These are phyloP conservation scores for Cladochytrium replicatum DNA, from an alignment of 192 early-diverging fungal genomes.

Conservation along the genomic window DNA sequence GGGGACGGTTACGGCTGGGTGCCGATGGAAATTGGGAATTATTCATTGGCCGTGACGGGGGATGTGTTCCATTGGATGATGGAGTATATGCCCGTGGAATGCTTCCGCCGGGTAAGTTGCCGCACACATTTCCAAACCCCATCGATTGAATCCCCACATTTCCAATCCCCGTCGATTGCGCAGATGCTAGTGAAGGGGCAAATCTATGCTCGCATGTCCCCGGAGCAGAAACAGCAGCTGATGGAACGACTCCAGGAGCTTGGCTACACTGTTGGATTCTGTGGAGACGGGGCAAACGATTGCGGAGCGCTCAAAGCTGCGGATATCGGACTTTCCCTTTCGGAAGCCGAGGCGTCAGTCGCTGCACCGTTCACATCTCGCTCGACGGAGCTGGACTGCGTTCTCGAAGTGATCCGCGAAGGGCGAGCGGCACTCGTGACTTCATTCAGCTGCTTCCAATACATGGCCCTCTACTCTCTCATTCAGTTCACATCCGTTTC, in stretches of 20 bases:
- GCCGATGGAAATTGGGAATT: slow-evolving; percentile 40
- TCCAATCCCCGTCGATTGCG: background rate
- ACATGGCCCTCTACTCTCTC: slow-evolving; percentile 93
- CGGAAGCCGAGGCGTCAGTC: slow-evolving; percentile 95
- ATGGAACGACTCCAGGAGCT: slow-evolving; percentile 82
- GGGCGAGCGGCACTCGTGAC: slow-evolving; percentile 94
- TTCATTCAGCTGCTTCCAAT: slow-evolving; percentile 97
- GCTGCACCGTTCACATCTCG: slow-evolving; percentile 95
- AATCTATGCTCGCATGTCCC: slow-evolving; percentile 96
- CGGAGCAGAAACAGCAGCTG: slow-evolving; percentile 93
- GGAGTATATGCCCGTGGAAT: slow-evolving; percentile 55
- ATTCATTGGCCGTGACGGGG: slow-evolving; percentile 86
- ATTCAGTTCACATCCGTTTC: slow-evolving; percentile 96
- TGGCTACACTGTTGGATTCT: slow-evolving; percentile 92
- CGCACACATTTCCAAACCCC: no score
- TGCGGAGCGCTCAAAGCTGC: slow-evolving; percentile 92
- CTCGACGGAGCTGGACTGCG: slow-evolving; percentile 83
- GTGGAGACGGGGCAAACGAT: slow-evolving; percentile 99
- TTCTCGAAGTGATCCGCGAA: slow-evolving; percentile 79
- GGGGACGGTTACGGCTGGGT: no score
- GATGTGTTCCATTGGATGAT: slow-evolving; percentile 94
- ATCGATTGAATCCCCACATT: no score
- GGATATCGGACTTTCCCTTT: slow-evolving; percentile 92
- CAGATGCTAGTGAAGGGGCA: slow-evolving; percentile 84
- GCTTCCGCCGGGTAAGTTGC: slow-evolving; percentile 34